Evolutionary conservation across 345 rosid species (phyloP).

Genomic region (Eucalyptus erythrocorys): DNA sequence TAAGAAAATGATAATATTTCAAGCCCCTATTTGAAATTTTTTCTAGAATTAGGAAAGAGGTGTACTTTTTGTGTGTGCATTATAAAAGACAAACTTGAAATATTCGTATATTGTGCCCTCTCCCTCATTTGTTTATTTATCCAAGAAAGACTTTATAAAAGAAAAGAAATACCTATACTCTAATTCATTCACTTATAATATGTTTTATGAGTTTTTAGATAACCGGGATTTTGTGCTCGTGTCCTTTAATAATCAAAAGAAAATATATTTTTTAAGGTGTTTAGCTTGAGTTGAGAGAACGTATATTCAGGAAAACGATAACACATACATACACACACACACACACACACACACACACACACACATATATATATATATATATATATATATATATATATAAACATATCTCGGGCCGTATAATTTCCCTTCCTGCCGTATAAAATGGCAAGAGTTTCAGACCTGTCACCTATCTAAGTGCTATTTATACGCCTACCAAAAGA

Average conservation of each 20-base stretch:
- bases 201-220: background rate
- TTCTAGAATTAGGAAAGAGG: background rate
- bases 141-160: background rate
- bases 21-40: rapidly evolving
- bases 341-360: rapidly evolving
- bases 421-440: background rate
- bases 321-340: no score
- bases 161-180: background rate
- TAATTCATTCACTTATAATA: background rate
- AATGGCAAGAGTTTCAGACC: background rate
- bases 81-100: background rate
- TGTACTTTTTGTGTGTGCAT: background rate
- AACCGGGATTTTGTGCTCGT: background rate
- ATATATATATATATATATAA: rapidly evolving
- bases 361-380: rapidly evolving
- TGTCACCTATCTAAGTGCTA: background rate
- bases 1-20: rapidly evolving
- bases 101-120: background rate
- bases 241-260: background rate
- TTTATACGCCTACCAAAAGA: background rate
- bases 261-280: background rate
- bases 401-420: background rate
- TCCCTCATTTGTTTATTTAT: background rate
- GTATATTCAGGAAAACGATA: background rate
- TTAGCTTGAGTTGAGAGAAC: background rate